phyloP scores from a whole-genome alignment of 257 asterid genomes.

The Scutellaria minor region DNA sequence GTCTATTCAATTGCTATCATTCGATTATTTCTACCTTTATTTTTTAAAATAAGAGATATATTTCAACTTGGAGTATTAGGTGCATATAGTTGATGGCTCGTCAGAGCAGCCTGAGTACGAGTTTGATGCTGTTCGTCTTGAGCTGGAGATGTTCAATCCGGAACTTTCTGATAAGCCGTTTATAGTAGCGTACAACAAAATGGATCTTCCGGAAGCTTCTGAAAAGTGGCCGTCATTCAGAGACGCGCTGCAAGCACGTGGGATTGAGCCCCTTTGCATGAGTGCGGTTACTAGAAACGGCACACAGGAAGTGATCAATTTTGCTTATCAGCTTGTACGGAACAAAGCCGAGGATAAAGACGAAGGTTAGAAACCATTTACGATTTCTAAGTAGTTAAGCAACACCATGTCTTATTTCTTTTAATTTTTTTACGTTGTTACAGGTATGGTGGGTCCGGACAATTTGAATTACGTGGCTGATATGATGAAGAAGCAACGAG shows the following conservation, averaged over 20 bases:
- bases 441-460: conserved; percentile 49
- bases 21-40: neutral
- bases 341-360: conserved; percentile 46
- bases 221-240: conserved; percentile 78
- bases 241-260: conserved; percentile 63
- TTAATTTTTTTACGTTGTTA: conserved; percentile 12
- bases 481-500: conserved; percentile 64
- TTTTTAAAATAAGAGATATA: conserved; percentile 1
- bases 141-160: conserved; percentile 95
- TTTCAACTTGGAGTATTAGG: conserved; percentile 50
- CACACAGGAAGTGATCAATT: conserved; percentile 75
- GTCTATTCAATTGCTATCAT: conserved; percentile 13
- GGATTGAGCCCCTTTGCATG: conserved; percentile 81
- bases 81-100: conserved; percentile 93
- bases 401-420: conserved; percentile 1
- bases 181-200: conserved; percentile 84
- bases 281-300: conserved; percentile 84
- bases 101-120: conserved; percentile 90
- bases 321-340: conserved; percentile 72
- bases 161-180: conserved; percentile 88
- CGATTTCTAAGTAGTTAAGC: neutral
- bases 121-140: conserved; percentile 96
- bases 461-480: conserved; percentile 75
- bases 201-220: conserved; percentile 91
- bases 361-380: conserved; percentile 50